Evolutionary conservation across 495 filamentous ascomycete species (phyloP), one percentile per base, ranked within the genome.

Genomic region (Talaromyces wortmannii): DNA sequence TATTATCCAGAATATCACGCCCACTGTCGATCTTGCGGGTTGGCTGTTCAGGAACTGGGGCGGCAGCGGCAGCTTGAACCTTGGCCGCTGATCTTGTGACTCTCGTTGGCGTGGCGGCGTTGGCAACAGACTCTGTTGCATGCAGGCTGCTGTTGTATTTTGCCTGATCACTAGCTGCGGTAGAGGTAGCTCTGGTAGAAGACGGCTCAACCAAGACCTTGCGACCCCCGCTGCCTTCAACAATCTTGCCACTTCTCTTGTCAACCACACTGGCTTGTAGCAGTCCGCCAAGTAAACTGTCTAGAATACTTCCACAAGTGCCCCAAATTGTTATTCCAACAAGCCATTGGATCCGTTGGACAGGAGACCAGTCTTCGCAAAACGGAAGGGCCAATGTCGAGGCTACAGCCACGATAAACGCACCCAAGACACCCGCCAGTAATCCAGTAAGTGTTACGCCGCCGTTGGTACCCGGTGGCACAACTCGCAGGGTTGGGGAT

Each of bases 391-490:
- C 73, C 15, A 85, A 49, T 4, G 83, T 72, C 10, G 90, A 77
- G 2, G 85, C 78, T 7, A 82, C 60, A 2, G 87, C 87, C 45
- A 96, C 80, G 6, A 87, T 77, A 45, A 86, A 80, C 6, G 90
- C 84, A 1, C 94, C 94, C 0, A 87, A 63, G 16, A 89, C 64
- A 2, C 92, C 94, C 0, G 91, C 91, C 0, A 75, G 62, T 0
- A 94, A 72, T 0, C 94, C 94, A 15, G 76, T 72, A 2, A 80
- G 55, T 0, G 91, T 92, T 7, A 98, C 86, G 5, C 91, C 94
- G 16, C 94, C 94, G 64, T 98, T 98, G 29, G 95, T 97, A 8
- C 94, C 94, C 3, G 81, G 83, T 0, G 92, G 91, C 0, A 97
- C 95, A 59, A 82, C 75, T 12, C 83, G 80, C 11, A 92, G 71